phyloP scores from a whole-genome alignment of 768 basidiomycete species.

The Coprinopsis marcescibilis region DNA sequence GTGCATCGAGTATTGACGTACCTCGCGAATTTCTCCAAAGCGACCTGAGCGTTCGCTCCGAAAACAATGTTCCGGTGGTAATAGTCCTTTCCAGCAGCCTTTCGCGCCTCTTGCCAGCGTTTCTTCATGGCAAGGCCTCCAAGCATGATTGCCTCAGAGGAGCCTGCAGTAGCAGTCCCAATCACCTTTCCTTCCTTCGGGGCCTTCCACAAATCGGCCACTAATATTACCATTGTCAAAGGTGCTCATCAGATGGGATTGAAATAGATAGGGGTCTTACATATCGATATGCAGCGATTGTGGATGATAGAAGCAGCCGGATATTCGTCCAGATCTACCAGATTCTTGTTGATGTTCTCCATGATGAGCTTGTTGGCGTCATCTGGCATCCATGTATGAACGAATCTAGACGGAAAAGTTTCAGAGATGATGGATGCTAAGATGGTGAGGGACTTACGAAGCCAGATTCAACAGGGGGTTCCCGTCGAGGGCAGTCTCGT shows the following conservation, averaged over 20 bases:
- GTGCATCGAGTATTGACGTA: slow-evolving; percentile 12
- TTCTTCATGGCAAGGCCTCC: slow-evolving; percentile 67
- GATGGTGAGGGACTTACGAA: slow-evolving; percentile 42
- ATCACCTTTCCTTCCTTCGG: slow-evolving; percentile 49
- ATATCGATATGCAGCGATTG: slow-evolving; percentile 50
- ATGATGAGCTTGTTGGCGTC: slow-evolving; percentile 49
- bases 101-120: slow-evolving; percentile 58
- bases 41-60: slow-evolving; percentile 58
- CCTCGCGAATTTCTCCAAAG: slow-evolving; percentile 62
- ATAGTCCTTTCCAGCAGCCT: slow-evolving; percentile 50
- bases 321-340: slow-evolving; percentile 66
- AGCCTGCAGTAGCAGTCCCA: slow-evolving; percentile 61
- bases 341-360: slow-evolving; percentile 61
- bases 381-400: slow-evolving; percentile 56
- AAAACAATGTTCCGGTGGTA: slow-evolving; percentile 55
- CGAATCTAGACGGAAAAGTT: slow-evolving; percentile 29
- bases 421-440: too few species aligned
- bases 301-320: slow-evolving; percentile 50
- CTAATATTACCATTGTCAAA: slow-evolving; percentile 18
- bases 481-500: slow-evolving; percentile 53
- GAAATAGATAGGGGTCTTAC: slow-evolving; percentile 22
- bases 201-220: slow-evolving; percentile 61
- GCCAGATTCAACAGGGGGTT: slow-evolving; percentile 59
- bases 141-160: slow-evolving; percentile 65
- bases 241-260: background rate